Evolutionary conservation across 2,329 filamentous ascomycete species (phyloP).

Genomic region (Magnaporthales sp.): DNA sequence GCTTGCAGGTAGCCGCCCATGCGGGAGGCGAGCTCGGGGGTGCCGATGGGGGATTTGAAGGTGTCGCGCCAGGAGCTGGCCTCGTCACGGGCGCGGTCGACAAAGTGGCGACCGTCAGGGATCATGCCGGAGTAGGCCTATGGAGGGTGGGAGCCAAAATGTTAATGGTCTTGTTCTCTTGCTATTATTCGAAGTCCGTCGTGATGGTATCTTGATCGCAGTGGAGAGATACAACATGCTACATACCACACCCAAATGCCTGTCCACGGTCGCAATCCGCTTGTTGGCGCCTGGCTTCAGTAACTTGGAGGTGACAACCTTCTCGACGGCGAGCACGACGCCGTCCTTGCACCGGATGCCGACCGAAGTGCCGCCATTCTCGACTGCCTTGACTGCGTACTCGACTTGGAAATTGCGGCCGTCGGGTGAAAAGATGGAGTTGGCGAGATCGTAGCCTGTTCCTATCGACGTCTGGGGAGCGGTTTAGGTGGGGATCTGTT

Average conservation of each 20-base stretch:
- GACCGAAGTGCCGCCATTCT: slow-evolving; percentile 93
- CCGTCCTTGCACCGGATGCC: slow-evolving; percentile 97
- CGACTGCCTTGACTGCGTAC: slow-evolving; percentile 97
- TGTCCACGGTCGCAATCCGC: slow-evolving; percentile 89
- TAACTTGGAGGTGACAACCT: slow-evolving; percentile 91
- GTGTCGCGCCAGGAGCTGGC: slow-evolving; percentile 81
- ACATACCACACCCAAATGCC: slow-evolving; percentile 67
- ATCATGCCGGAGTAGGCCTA: slow-evolving; percentile 91
- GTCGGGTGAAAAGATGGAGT: slow-evolving; percentile 99
- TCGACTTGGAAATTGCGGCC: slow-evolving; percentile 99
- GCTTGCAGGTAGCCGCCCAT: slow-evolving; percentile 96
- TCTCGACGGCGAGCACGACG: slow-evolving; percentile 92
- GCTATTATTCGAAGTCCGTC: neutral
- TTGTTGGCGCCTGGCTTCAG: slow-evolving; percentile 94
- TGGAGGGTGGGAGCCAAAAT: neutral
- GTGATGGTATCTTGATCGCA: neutral
- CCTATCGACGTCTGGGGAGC: slow-evolving; percentile 89
- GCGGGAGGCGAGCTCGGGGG: slow-evolving; percentile 77
- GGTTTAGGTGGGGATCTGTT: slow-evolving; percentile 11
- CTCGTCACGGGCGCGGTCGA: slow-evolving; percentile 89
- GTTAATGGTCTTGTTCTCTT: neutral
- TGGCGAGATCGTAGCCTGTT: slow-evolving; percentile 97
- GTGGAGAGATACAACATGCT: neutral
- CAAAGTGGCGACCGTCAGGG: slow-evolving; percentile 91
- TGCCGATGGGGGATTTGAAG: slow-evolving; percentile 92